A percentile compares a stretch with the other conserved stretches of the same genome.
Conservation (phyloP, 768 basidiomycete genomes). For the Trametopsis cervina region DNA sequence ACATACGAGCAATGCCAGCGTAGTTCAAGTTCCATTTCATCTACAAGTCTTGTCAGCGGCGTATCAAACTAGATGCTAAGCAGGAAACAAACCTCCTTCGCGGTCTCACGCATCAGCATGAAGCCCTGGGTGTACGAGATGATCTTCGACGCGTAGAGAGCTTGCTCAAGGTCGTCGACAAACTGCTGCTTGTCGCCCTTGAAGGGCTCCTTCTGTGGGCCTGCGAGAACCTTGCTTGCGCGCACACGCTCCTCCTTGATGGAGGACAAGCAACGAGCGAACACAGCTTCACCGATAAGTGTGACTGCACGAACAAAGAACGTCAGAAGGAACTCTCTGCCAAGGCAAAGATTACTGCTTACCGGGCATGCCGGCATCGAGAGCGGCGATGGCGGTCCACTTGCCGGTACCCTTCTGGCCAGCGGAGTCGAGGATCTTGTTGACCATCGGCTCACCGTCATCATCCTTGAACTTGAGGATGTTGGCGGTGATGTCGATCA, state of each 20-base stretch:
- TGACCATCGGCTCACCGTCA: constrained; percentile 85
- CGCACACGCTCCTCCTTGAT: constrained; percentile 94
- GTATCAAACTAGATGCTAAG: neutral
- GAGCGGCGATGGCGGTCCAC: constrained; percentile 97
- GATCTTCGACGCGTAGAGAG: constrained; percentile 98
- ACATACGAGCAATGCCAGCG: constrained; percentile 96
- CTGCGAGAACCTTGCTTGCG: constrained; percentile 85
- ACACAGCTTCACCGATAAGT: constrained; percentile 98
- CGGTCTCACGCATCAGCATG: constrained; percentile 98
- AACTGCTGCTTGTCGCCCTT: constrained; percentile 97
- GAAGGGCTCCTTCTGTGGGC: constrained; percentile 90
- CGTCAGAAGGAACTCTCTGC: constrained; percentile 8
- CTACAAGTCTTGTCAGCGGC: constrained; percentile 26
- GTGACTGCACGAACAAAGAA: constrained; percentile 58
- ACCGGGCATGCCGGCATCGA: constrained; percentile 89
- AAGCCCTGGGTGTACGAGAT: constrained; percentile 99
- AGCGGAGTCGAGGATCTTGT: constrained; percentile 92
- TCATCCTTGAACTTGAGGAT: constrained; percentile 97
- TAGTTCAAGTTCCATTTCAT: constrained; percentile 91
- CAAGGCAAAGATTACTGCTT: constrained; percentile 21
- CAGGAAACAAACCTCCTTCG: constrained; percentile 60
- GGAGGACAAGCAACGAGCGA: constrained; percentile 94
- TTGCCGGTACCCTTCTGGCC: constrained; percentile 99
- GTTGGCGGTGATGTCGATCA: constrained; percentile 96
- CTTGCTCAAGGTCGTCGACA: constrained; percentile 98